phyloP scores from a whole-genome alignment of 2,329 filamentous ascomycete genomes.

The Alternaria arbusti region DNA sequence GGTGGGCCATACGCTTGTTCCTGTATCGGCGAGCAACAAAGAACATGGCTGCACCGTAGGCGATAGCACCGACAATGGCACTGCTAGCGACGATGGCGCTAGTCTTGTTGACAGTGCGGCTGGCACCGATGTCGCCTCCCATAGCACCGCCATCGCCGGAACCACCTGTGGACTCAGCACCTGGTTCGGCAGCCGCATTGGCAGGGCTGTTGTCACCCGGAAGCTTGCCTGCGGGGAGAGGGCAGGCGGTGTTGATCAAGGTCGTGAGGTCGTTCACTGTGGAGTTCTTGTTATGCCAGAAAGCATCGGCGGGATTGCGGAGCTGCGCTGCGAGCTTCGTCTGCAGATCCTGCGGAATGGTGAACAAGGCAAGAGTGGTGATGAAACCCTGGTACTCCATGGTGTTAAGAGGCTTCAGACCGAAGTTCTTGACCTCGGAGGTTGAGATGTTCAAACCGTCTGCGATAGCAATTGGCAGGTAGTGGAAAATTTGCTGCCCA shows the following conservation, averaged over 20 bases:
- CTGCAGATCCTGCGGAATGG: conserved; percentile 54
- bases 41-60: conserved; percentile 96
- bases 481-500: conserved; percentile 83
- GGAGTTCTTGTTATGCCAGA: conserved; percentile 73
- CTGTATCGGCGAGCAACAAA: conserved; percentile 89
- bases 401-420: conserved; percentile 79
- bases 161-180: conserved; percentile 38
- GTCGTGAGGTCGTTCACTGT: conserved; percentile 76
- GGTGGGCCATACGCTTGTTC: conserved; percentile 79
- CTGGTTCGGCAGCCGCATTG: conserved; percentile 51
- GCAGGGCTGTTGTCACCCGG: conserved; percentile 50
- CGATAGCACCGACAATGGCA: conserved; percentile 76
- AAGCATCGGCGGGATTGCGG: conserved; percentile 70
- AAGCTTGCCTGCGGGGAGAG: conserved; percentile 61
- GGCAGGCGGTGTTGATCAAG: conserved; percentile 85
- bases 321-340: conserved; percentile 71
- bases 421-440: conserved; percentile 68
- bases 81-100: conserved; percentile 75
- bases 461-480: conserved; percentile 73
- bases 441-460: conserved; percentile 62
- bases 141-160: conserved; percentile 57
- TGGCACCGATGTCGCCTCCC: conserved; percentile 57
- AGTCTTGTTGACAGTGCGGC: conserved; percentile 67
- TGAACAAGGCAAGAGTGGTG: conserved; percentile 72
- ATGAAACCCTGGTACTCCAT: conserved; percentile 73